Evolutionary conservation across 139 green algal species (phyloP), one percentile per base, ranked within the genome.

Genomic region (Coelastrella sp.): DNA sequence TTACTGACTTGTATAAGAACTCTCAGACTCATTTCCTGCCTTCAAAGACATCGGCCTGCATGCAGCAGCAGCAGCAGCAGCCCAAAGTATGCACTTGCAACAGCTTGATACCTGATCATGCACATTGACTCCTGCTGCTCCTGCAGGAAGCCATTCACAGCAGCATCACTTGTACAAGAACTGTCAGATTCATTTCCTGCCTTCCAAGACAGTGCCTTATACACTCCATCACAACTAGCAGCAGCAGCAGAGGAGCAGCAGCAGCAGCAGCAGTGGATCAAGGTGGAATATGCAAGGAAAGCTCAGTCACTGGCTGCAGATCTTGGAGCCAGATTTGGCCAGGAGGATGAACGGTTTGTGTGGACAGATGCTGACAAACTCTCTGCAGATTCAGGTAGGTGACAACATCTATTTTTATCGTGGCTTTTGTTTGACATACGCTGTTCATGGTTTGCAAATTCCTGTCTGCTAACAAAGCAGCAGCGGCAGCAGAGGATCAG

Each of bases 301-400:
- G 93, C 93, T n/a, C 94, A 96, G 92, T 90, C 88, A 2, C 90
- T 94, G 71, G 92, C 77, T 13, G 88, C 87, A 7, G 85, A 92
- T 64, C 88, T 94, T 59, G 73, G 57, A 75, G 75, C 91, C 20
- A 91, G 92, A 20, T 94, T 94, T 74, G 83, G 91, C 19, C 54
- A 19, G 2, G 56, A 83, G 7, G 91, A 95, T 76, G 66, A 23
- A 7, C 91, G 90, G 13, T 94, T 95, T 56, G 14, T 5, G 10
- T 95, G 93, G 13, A 7, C 13, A 0, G 92, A 95, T 84, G 61
- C 91, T 65, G 68, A 71, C 20, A 56, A 73, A 16, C 92, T 95
- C 60, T 75, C 90, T 4, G 88, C 78, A 0, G 93, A 95, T 85
- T 94, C 92, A 60, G 93, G 93, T 77, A 13, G 22, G 83, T 61